Percentiles rank a stretch among this genome's conserved stretches.
These are phyloP conservation scores for Colletotrichum tamarilloi DNA, from an alignment of 2,329 filamentous ascomycete genomes.

Conservation along the genomic window DNA sequence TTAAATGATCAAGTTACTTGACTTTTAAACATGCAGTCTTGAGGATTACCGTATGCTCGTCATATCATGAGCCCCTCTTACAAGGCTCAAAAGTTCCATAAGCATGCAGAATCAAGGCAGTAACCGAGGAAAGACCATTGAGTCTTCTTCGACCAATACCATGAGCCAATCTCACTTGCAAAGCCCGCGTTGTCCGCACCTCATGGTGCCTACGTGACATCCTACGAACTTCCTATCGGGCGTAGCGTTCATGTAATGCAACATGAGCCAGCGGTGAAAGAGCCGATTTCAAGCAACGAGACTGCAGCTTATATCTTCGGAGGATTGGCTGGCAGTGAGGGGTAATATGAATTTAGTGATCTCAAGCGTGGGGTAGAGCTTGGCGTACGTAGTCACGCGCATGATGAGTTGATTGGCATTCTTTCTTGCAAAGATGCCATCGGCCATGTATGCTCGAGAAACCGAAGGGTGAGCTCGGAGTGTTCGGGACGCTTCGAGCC, in stretches of 20 bases:
- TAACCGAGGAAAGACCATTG: background rate
- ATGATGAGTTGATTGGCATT: background rate
- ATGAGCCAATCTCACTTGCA: background rate
- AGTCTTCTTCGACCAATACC: background rate
- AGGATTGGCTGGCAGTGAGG: slow-evolving; percentile 11
- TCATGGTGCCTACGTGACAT: slow-evolving; percentile 9
- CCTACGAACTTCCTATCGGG: slow-evolving; percentile 13
- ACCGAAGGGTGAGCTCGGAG: background rate
- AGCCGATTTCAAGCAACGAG: background rate
- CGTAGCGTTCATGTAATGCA: slow-evolving; percentile 17
- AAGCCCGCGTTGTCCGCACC: background rate
- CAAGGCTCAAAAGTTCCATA: fast-evolving
- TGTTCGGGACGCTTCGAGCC: background rate
- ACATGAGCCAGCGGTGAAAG: slow-evolving; percentile 14
- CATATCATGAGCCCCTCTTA: background rate
- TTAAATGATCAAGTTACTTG: no score
- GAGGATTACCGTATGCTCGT: background rate
- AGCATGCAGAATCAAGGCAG: background rate
- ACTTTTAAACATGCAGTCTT: background rate
- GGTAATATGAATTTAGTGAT: background rate
- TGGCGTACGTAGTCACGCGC: slow-evolving; percentile 11
- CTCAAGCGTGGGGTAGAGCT: slow-evolving; percentile 15
- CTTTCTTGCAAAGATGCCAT: no score
- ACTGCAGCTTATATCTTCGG: background rate
- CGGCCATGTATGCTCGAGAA: background rate